Base-by-base conservation (phyloP, 495 filamentous ascomycete species). In the Mycothermus thermophilus region DNA sequence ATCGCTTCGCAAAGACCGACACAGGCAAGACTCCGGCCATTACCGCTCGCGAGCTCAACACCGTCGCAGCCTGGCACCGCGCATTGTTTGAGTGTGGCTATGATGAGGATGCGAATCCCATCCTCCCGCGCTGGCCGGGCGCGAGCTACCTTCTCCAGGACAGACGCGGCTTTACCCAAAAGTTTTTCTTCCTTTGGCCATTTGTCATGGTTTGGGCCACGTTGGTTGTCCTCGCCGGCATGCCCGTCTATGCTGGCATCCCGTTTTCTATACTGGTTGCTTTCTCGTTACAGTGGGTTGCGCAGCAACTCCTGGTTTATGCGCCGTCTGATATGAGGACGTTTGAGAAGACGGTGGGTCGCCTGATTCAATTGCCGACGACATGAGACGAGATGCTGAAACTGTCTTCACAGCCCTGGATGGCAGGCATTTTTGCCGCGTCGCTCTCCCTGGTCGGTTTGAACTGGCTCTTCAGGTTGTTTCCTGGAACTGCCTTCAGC, bases 111-210 rank as follows among this genome's bases (percentile, higher is more conserved):
- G 90, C 76, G 8, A 83, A 74, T 34, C 66, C 75, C 9, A 73
- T 72, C 34, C 58, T 63, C 5, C 66, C 77, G 18, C 61, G 63
- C 37, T 77, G 74, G 55, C 75, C 69, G 9, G 61, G 67, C 28
- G 58, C 66, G 16, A 62, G 54, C 20, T 71, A 63, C 38, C 50
- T 74, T 12, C 48, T 92, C 37, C 78, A 80, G 54, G 80, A 86
- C 59, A 79, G 80, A 51, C 69, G 69, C 40, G 59, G 53, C 1
- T 75, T 88, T 40, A 72, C 88, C 57, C 80, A 69, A 40, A 84
- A 81, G 52, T 87, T 92, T 55, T 83, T 93, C 63, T 95, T 95
- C 52, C 58, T 92, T 15, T 86, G 79, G 74, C 90, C 90, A 0
- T 83, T 86, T 36, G 39, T 83, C 14, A 69, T 88, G 21, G 55